Percentiles rank a stretch among this genome's conserved stretches.
These are phyloP conservation scores for Kwoniella shivajii DNA, from an alignment of 1,284 basidiomycete species.

Conservation along the genomic window DNA sequence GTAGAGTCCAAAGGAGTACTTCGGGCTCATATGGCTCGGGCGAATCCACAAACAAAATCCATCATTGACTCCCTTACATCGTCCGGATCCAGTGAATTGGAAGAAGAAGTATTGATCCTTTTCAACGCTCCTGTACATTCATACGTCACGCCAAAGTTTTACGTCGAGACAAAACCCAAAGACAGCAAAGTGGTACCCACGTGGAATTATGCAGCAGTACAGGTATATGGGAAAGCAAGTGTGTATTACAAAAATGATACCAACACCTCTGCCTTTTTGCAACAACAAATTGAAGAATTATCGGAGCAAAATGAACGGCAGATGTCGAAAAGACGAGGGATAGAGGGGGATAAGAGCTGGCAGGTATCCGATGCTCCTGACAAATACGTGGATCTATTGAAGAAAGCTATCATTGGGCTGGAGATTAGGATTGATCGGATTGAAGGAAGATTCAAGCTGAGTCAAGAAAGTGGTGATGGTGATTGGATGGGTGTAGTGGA, in stretches of 20 bases:
- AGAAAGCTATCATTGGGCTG: slow-evolving; percentile 54
- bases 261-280: slow-evolving; percentile 29
- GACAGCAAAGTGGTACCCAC: slow-evolving; percentile 54
- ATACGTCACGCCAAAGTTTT: slow-evolving; percentile 53
- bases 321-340: slow-evolving; percentile 30
- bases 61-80: slow-evolving; percentile 27
- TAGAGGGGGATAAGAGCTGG: slow-evolving; percentile 41
- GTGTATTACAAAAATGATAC: slow-evolving; percentile 32
- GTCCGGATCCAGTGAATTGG: slow-evolving; percentile 10
- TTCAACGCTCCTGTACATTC: slow-evolving; percentile 49
- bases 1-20: slow-evolving; percentile 19
- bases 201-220: slow-evolving; percentile 54
- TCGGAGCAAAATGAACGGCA: slow-evolving; percentile 33
- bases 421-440: slow-evolving; percentile 52
- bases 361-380: slow-evolving; percentile 52
- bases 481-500: slow-evolving; percentile 53
- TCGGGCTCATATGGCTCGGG: slow-evolving; percentile 51
- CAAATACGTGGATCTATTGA: slow-evolving; percentile 50
- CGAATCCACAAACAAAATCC: slow-evolving; percentile 51
- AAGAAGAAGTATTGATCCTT: slow-evolving; percentile 49
- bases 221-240: slow-evolving; percentile 48
- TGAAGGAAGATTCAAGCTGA: slow-evolving; percentile 55
- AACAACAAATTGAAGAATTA: slow-evolving; percentile 44
- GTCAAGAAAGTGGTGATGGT: slow-evolving; percentile 48
- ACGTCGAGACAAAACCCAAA: slow-evolving; percentile 48